Conservation (phyloP, 352 stramenopile genomes). For the Phytophthora hibernalis region DNA sequence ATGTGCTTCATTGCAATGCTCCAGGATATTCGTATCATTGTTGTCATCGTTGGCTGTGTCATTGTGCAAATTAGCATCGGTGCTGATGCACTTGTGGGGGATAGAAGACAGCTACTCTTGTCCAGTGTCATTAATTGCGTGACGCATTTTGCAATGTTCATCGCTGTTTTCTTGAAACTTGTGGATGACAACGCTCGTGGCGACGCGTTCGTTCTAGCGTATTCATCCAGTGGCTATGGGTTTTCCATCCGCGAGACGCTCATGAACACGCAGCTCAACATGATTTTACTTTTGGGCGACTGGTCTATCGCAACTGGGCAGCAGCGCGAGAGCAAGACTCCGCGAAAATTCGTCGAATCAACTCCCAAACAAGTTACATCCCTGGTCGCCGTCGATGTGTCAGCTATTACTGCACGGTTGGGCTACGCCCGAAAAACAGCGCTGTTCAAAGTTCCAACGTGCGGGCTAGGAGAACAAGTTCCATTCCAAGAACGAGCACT, state of each 20-base stretch:
- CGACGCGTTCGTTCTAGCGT: conserved; percentile 15
- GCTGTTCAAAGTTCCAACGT: not conserved
- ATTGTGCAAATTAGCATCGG: conserved; percentile 42
- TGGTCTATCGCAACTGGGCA: conserved; percentile 39
- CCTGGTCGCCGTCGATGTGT: conserved; percentile 28
- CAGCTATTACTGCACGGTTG: conserved; percentile 40
- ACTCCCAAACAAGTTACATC: conserved; percentile 21
- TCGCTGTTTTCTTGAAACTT: conserved; percentile 28
- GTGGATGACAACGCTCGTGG: conserved; percentile 25
- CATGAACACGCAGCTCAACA: conserved; percentile 38
- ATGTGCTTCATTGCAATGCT: conserved; percentile 29
- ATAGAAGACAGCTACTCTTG: conserved; percentile 28
- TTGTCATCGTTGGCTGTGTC: conserved; percentile 23
- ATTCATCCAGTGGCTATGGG: conserved; percentile 14
- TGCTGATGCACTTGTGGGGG: conserved; percentile 32
- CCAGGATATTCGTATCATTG: conserved; percentile 28
- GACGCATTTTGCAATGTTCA: conserved; percentile 23
- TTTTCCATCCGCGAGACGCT: conserved; percentile 39
- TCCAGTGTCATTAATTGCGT: conserved; percentile 27
- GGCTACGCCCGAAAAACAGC: conserved; percentile 15
- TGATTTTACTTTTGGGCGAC: conserved; percentile 38
- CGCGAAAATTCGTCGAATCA: conserved; percentile 11
- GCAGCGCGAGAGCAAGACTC: conserved; percentile 15
- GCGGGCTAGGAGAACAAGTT: conserved; percentile 9
- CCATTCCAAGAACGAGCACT: conserved; percentile 13